Evolutionary conservation across 2,329 filamentous ascomycete species (phyloP), one percentile per base, ranked within the genome.

Genomic region (Plenodomus biglobosus): DNA sequence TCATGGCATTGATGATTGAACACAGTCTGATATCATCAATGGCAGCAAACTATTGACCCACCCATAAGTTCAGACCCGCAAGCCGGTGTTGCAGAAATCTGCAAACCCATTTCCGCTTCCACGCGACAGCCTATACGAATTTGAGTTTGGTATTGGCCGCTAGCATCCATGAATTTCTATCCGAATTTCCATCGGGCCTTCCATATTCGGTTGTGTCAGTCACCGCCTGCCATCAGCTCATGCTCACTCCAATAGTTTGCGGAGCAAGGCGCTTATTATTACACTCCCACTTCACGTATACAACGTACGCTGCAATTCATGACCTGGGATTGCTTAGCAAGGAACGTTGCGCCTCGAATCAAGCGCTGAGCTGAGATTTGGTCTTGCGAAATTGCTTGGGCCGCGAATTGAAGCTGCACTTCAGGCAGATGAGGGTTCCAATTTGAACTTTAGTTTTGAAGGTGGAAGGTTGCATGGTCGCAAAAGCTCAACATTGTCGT

Each of bases 81-180:
- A 38, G 51, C 58, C 58, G 62, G 59, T 50, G 61, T 68, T 56
- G 53, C 61, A 69, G 47, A 49, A 44, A 40, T 48, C 50, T 17
- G 42, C 43, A 48, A 50, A 42, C 36, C 36, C 49, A 40, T 48
- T 55, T 62, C 67, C 66, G 66, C 61, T 65, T 70, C 67, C 68
- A 69, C 68, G 67, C 67, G 66, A 68, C 55, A 52, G 46, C 51
- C 59, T 57, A 68, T 46, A 56, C 60, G 45, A 20, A 21, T 50
- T 55, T 48, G 24, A 45, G 53, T 46, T 45, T 56, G 48, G 45
- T 32, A 50, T 27, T 36, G 21, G 42, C 38, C 50, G 40, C 45
- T 48, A 56, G 44, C 40, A 44, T 46, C 51, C 39, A 38, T 47
- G 51, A 39, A 20, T 49, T 53, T 52, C 45, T 43, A 43, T 56